phyloP scores from a whole-genome alignment of 345 rosid species.

The Streptanthus diversifolius region DNA sequence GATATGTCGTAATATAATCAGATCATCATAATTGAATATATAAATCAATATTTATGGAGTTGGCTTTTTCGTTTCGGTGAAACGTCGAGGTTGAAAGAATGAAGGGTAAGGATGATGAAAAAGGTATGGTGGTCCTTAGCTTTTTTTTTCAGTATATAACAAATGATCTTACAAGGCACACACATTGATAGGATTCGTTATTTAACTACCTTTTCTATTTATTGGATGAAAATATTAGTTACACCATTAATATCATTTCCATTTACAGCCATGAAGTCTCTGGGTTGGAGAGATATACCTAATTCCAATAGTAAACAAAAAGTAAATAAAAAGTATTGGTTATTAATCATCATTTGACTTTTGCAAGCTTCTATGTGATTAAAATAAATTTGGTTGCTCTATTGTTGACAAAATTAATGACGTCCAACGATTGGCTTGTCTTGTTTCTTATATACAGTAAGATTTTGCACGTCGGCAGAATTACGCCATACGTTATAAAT shows the following conservation, averaged over 20 bases:
- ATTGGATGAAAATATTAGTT: background rate
- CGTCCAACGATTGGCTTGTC: conserved; percentile 9
- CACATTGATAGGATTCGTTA: conserved; percentile 28
- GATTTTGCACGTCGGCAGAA: conserved; percentile 21
- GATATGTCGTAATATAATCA: background rate
- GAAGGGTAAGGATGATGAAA: conserved; percentile 17
- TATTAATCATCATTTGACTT: conserved; percentile 9
- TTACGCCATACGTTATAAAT: background rate
- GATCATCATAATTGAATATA: background rate
- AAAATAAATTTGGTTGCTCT: background rate
- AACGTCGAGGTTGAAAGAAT: conserved; percentile 25
- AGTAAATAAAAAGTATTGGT: background rate
- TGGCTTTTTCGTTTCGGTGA: background rate
- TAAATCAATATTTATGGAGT: background rate
- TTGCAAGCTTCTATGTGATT: background rate
- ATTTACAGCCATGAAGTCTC: background rate
- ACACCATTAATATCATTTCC: background rate
- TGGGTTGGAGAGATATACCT: background rate
- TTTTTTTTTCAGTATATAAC: conserved; percentile 25
- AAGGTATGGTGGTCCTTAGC: conserved; percentile 28
- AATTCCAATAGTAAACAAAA: conserved; percentile 7
- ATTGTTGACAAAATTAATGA: conserved; percentile 7
- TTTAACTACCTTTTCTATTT: background rate
- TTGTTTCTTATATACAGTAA: background rate
- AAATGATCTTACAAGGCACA: conserved; percentile 21